phyloP scores from a whole-genome alignment of 768 basidiomycete species.

The Trametes sanguinea region DNA sequence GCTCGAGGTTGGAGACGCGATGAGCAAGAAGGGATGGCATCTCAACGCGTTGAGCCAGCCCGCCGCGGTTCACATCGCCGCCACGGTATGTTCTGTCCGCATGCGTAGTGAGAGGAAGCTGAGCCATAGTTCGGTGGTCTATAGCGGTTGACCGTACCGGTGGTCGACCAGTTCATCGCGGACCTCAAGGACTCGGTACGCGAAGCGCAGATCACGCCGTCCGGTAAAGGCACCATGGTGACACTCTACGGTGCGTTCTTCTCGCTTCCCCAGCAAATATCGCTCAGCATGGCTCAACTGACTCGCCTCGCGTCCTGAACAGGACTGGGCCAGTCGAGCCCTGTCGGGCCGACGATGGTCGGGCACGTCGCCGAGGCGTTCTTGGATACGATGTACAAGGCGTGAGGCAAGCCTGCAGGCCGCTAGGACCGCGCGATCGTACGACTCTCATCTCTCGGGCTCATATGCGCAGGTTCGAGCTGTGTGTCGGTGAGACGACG shows the following conservation, averaged over 20 bases:
- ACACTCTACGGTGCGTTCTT: conserved; percentile 75
- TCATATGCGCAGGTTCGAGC: not conserved
- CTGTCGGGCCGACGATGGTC: conserved; percentile 80
- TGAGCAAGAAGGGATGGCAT: conserved; percentile 89
- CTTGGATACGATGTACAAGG: conserved; percentile 82
- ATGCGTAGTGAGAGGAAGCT: no score
- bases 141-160: conserved; percentile 77
- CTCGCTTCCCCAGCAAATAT: not conserved
- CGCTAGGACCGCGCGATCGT: not conserved
- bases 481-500: no score
- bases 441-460: not conserved
- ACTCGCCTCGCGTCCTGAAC: not conserved
- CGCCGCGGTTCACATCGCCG: conserved; percentile 88
- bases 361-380: conserved; percentile 76
- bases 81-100: conserved; percentile 62
- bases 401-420: conserved; percentile 38
- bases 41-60: conserved; percentile 81
- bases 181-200: conserved; percentile 81
- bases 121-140: not conserved
- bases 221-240: conserved; percentile 86
- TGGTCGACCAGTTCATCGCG: conserved; percentile 75
- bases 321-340: conserved; percentile 84
- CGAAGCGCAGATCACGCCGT: conserved; percentile 65
- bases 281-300: not conserved
- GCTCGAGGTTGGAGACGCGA: conserved; percentile 88